phyloP scores from a whole-genome alignment of 2,329 filamentous ascomycete genomes.

The Fusarium drepaniforme region DNA sequence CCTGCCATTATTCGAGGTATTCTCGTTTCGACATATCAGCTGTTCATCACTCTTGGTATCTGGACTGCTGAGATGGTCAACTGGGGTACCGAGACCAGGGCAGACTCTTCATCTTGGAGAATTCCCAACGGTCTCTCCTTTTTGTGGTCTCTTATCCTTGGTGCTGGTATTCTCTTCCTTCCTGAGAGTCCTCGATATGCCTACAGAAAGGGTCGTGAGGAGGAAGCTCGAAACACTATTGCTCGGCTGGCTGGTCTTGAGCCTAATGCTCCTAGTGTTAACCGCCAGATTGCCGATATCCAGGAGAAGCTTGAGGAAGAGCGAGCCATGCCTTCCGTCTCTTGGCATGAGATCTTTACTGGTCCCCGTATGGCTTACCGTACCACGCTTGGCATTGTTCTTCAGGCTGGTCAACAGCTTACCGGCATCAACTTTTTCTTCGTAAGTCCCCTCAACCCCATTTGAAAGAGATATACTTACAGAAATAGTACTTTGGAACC shows the following conservation, averaged over 20 bases:
- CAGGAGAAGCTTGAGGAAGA: constrained; percentile 63
- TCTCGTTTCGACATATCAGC: constrained; percentile 74
- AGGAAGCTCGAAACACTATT: constrained; percentile 62
- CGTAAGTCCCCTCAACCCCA: constrained; percentile 12
- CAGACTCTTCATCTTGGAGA: constrained; percentile 68
- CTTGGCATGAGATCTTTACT: constrained; percentile 73
- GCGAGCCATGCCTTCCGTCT: constrained; percentile 48
- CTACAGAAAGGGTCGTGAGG: constrained; percentile 59
- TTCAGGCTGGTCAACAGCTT: constrained; percentile 76
- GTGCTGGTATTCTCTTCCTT: constrained; percentile 62
- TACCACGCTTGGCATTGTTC: constrained; percentile 69
- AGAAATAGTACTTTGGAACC: constrained; percentile 65
- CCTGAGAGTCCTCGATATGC: constrained; percentile 68
- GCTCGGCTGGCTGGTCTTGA: constrained; percentile 59
- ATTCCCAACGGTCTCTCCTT: constrained; percentile 71
- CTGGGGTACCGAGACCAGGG: constrained; percentile 66
- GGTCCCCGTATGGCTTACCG: constrained; percentile 75
- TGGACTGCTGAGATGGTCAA: constrained; percentile 70
- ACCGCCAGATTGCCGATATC: constrained; percentile 64
- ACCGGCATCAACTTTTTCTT: constrained; percentile 74
- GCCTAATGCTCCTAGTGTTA: constrained; percentile 54
- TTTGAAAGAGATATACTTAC: neutral
- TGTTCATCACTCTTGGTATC: constrained; percentile 78
- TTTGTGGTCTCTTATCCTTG: constrained; percentile 66
- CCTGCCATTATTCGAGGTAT: constrained; percentile 74